Evolutionary conservation across 2,329 filamentous ascomycete species (phyloP), one percentile per base, ranked within the genome.

Genomic region (Endoconidiophora laricicola): DNA sequence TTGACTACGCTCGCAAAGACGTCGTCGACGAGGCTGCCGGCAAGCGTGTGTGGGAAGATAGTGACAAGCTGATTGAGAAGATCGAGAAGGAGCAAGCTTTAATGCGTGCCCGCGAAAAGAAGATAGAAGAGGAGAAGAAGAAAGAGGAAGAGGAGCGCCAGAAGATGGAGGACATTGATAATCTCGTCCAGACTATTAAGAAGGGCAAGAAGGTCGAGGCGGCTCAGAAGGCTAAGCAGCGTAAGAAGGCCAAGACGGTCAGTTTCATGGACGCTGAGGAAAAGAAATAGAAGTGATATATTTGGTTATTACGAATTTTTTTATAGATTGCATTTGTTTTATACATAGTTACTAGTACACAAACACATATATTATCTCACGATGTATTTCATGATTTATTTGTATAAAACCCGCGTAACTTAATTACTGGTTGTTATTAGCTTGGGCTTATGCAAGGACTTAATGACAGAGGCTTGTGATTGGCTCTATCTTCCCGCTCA

Each of bases 11-110:
- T 23, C 72, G 85, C 48, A 70, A 67, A 23, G 88, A 95, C 59
- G 72, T 95, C 42, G 73, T 74, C 56, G 83, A 94, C 60, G 87
- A 93, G 56, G 74, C 74, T 18, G 66, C 84, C 26, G 87, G 86
- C 52, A 87, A 93, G 72, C 77, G 80, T 62, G 69, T 98, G 14
- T 98, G 90, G 90, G 78, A 93, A 60, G 79, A 84, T 52, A 94
- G 84, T 60, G 88, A 94, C 59, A 78, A 78, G 60, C 76, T 93
- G 55, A 81, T 96, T 50, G 81, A 93, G 62, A 74, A 74, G 57
- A 75, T 81, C 12, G 88, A 96, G 65, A 93, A 85, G 67, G 77
- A 82, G 60, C 76, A 81, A 22, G 87, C 87, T 6, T 66, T 76
- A 46, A 74, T 71, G 57, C 60, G 69, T 45, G 69, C 67, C 1